Percentiles rank a stretch among this genome's conserved stretches.
Conservation (phyloP, 2,329 filamentous ascomycete species). For the Trichoderma harzianum region DNA sequence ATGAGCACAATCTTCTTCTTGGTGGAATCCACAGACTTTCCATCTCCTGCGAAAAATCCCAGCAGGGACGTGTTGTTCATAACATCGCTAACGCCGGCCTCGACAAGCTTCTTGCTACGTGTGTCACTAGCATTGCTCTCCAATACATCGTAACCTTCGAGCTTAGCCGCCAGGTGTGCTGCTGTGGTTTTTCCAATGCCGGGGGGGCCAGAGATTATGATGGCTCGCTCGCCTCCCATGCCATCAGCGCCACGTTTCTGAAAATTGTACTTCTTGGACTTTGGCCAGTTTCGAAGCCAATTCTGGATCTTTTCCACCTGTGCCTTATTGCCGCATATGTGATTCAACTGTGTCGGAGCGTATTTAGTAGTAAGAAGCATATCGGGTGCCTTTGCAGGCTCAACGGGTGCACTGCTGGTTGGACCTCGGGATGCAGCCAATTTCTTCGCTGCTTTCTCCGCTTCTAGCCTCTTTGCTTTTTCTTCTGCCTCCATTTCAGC, state of each 20-base stretch:
- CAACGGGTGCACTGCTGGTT: conserved; percentile 29
- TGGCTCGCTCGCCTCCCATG: conserved; percentile 76
- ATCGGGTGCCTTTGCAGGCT: conserved; percentile 50
- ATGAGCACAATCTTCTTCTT: conserved; percentile 96
- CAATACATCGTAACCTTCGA: conserved; percentile 89
- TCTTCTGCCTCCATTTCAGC: conserved; percentile 85
- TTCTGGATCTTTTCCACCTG: conserved; percentile 84
- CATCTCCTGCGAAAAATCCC: conserved; percentile 84
- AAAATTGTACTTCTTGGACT: conserved; percentile 75
- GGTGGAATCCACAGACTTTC: conserved; percentile 70
- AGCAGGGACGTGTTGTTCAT: conserved; percentile 90
- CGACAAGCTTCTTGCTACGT: conserved; percentile 92
- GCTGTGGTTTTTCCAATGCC: conserved; percentile 98
- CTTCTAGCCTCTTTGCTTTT: conserved; percentile 54
- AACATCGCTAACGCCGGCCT: conserved; percentile 81
- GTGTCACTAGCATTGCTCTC: conserved; percentile 96
- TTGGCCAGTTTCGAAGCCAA: conserved; percentile 82
- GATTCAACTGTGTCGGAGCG: conserved; percentile 75
- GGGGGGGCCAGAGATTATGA: conserved; percentile 92
- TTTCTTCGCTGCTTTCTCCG: conserved; percentile 47
- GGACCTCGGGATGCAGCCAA: conserved; percentile 33
- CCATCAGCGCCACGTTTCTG: conserved; percentile 81
- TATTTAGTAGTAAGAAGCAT: conserved; percentile 95
- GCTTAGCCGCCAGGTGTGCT: conserved; percentile 86
- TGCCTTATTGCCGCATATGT: conserved; percentile 93